Conservation (phyloP, 176 grass and related monocot species). For the Elymus sibiricus region DNA sequence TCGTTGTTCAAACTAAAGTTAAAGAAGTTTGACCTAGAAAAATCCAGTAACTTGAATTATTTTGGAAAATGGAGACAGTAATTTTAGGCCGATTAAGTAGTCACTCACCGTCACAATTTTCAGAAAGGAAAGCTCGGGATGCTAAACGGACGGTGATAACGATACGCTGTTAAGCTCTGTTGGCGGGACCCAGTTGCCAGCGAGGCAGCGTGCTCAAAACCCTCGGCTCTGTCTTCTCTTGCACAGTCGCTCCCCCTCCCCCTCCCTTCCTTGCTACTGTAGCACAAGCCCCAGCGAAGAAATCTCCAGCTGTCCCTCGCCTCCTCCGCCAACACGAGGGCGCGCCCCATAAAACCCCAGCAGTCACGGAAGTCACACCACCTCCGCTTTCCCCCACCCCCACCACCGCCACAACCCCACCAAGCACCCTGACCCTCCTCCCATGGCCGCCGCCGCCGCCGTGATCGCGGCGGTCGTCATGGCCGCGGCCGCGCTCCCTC, state of each 20-base stretch:
- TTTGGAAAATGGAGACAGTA: too few species aligned
- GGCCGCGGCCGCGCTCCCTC: background rate
- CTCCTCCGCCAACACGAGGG: background rate
- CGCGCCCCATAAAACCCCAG: background rate
- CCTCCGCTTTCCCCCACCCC: background rate
- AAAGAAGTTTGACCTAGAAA: too few species aligned
- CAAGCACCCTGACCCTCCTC: background rate
- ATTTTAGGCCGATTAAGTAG: background rate
- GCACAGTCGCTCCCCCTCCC: too few species aligned
- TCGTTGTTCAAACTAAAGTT: too few species aligned
- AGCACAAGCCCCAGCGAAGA: background rate
- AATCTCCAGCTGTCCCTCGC: background rate
- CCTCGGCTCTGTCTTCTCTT: background rate
- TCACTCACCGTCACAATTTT: background rate
- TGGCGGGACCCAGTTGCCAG: background rate
- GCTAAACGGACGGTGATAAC: too few species aligned
- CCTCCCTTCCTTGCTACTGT: background rate
- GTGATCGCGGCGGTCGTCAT: background rate
- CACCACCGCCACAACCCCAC: background rate
- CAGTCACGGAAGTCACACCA: background rate
- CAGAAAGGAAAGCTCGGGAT: background rate
- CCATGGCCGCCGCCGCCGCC: slow-evolving; percentile 12
- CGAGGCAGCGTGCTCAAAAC: background rate
- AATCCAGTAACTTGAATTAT: too few species aligned
- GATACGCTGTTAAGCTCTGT: background rate